Conservation (phyloP, 352 stramenopile genomes). For the Blastocystis sp. region DNA sequence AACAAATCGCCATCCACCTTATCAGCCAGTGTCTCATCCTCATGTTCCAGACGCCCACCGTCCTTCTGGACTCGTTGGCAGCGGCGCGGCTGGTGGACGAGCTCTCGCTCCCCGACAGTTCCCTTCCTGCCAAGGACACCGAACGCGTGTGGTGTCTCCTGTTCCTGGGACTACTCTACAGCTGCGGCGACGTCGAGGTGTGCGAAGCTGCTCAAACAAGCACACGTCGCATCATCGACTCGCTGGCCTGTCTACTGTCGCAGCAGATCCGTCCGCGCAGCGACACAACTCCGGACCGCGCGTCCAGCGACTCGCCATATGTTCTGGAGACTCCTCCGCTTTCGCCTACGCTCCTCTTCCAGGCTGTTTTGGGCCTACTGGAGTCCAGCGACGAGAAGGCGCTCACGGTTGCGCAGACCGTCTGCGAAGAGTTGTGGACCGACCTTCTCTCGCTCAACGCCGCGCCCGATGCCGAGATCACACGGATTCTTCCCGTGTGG, state of each 20-base stretch:
- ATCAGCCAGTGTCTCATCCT: neutral
- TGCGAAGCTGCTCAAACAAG: neutral
- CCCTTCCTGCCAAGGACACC: neutral
- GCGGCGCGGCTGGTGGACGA: neutral
- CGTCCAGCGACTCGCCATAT: neutral
- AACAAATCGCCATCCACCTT: neutral
- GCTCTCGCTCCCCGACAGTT: neutral
- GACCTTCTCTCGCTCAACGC: too few species aligned
- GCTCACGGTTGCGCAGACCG: neutral
- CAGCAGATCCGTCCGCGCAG: neutral
- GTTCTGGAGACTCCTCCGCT: neutral
- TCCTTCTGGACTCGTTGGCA: neutral
- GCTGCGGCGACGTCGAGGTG: conserved; percentile 24
- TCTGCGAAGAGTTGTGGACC: neutral
- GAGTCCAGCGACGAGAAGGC: neutral
- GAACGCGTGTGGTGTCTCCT: neutral
- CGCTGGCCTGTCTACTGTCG: neutral
- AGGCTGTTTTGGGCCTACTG: neutral
- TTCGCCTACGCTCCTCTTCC: neutral
- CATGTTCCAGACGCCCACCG: neutral
- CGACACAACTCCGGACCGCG: neutral
- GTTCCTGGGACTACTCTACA: neutral
- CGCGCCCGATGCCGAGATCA: neutral
- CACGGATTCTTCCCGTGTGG: neutral
- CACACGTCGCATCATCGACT: neutral